Percentiles rank a stretch among this genome's conserved stretches.
Evolutionary conservation across 441 rosid genomes (phyloP).

Genomic region (Jatropha multifida): DNA sequence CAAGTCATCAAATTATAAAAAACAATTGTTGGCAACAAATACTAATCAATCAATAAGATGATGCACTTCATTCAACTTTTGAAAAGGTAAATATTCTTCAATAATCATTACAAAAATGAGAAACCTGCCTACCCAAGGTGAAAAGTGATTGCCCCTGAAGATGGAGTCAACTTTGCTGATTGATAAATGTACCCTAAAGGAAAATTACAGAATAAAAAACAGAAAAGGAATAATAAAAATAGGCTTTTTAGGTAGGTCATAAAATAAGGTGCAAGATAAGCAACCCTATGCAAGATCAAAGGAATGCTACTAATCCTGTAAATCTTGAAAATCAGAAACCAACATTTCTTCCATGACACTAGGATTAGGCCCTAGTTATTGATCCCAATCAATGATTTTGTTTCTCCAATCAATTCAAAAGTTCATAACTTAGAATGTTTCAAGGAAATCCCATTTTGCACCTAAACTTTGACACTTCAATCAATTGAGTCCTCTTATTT

Average conservation of each 20-base stretch:
- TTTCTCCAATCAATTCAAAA: neutral
- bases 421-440: neutral
- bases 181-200: neutral
- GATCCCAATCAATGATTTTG: neutral
- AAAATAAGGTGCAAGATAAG: neutral
- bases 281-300: neutral
- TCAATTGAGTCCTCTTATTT: too few relatives aligned
- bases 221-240: neutral
- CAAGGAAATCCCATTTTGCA: too few relatives aligned
- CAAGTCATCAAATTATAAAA: neutral
- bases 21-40: constrained; percentile 4
- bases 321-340: neutral
- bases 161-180: neutral
- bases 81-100: neutral
- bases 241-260: neutral
- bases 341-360: too few relatives aligned
- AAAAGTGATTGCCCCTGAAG: neutral
- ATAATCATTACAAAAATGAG: neutral
- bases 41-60: neutral
- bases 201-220: neutral
- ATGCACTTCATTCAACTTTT: constrained; percentile 13
- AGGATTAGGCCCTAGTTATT: neutral
- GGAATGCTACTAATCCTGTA: neutral
- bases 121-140: neutral
- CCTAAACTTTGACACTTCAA: too few relatives aligned